A percentile compares a stretch with the other conserved stretches of the same genome.
Conservation (phyloP, 768 basidiomycete species). For the Russula vinacea region DNA sequence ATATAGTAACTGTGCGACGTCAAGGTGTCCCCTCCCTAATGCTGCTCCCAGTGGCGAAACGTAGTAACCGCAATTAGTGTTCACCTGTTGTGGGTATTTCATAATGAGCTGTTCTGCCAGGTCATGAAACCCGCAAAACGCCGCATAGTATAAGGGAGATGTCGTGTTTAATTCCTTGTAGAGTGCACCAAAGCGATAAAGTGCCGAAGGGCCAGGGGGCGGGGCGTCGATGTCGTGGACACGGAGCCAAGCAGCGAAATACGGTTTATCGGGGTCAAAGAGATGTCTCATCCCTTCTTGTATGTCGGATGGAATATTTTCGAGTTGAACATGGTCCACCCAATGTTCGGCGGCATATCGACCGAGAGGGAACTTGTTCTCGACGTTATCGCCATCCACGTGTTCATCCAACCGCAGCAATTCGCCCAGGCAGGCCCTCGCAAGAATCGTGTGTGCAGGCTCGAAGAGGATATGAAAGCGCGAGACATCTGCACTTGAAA, state of each 20-base stretch:
- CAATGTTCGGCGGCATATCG: background rate
- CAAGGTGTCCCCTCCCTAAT: background rate
- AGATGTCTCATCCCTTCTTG: background rate
- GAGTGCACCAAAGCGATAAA: fast-evolving
- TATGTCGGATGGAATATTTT: background rate
- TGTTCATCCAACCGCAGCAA: background rate
- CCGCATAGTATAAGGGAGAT: background rate
- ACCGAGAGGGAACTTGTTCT: background rate
- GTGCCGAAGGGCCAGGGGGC: fast-evolving
- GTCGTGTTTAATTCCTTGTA: fast-evolving
- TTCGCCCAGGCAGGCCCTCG: background rate
- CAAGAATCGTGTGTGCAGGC: background rate
- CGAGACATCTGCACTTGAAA: background rate
- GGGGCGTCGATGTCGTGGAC: background rate
- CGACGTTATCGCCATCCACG: background rate
- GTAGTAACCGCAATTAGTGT: background rate
- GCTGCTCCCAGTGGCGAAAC: background rate
- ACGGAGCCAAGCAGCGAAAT: background rate
- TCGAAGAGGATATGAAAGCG: background rate
- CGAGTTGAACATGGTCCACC: background rate
- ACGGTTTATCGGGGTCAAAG: background rate
- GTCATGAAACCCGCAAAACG: background rate
- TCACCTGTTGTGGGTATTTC: background rate
- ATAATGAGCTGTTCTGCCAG: background rate
- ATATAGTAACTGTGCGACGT: background rate